These are phyloP conservation scores for Malassezia japonica DNA, from an alignment of 1,284 basidiomycete species.

Conservation along the genomic window DNA sequence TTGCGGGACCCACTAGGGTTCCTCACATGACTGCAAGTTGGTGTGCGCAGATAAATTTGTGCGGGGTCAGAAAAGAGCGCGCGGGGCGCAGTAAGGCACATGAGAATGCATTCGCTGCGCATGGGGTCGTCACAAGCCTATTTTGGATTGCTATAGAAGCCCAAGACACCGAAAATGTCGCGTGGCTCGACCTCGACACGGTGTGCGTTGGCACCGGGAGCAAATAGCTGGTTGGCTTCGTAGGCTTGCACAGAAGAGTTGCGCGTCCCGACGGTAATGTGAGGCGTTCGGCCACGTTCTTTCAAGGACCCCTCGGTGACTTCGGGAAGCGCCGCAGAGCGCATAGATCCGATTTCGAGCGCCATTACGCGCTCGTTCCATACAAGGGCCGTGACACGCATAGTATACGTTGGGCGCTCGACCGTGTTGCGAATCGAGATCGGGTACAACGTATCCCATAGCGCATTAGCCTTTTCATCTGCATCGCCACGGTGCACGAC, in stretches of 20 bases:
- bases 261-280: conserved; percentile 79
- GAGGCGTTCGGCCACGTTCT: conserved; percentile 41
- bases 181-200: background rate
- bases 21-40: too few relatives aligned
- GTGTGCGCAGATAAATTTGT: too few relatives aligned
- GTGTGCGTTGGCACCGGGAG: background rate
- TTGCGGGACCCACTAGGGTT: too few relatives aligned
- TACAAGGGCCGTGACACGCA: conserved; percentile 58
- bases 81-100: too few relatives aligned
- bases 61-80: too few relatives aligned
- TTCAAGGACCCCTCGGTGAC: background rate
- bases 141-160: conserved; percentile 13
- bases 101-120: too few relatives aligned
- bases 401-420: conserved; percentile 55
- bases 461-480: background rate
- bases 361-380: conserved; percentile 77
- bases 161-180: background rate
- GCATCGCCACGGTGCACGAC: conserved; percentile 57
- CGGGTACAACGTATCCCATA: conserved; percentile 41
- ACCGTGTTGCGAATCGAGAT: conserved; percentile 4
- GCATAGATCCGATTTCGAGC: conserved; percentile 10
- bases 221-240: conserved; percentile 56
- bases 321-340: background rate
- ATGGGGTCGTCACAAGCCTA: background rate
- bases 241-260: conserved; percentile 57